Conservation (phyloP, 805 yeast species). For the Ogataea trehaloabstinens region DNA sequence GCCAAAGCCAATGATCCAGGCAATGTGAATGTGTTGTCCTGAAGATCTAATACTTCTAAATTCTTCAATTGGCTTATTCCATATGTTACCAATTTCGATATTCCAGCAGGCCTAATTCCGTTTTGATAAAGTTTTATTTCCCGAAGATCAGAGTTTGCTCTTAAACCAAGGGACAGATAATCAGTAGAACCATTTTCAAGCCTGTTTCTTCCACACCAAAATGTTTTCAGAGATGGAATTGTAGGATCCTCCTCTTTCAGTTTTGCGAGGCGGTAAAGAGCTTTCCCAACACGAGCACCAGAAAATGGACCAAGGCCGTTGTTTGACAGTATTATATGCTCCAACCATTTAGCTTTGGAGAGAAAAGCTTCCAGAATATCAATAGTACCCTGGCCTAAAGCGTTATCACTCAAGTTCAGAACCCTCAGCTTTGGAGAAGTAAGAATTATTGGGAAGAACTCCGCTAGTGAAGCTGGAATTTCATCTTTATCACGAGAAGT, state of each 20-base stretch:
- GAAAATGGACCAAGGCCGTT: slow-evolving; percentile 99
- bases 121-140: slow-evolving; percentile 82
- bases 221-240: slow-evolving; percentile 65
- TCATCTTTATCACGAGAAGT: slow-evolving; percentile 95
- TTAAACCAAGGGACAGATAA: slow-evolving; percentile 80
- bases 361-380: slow-evolving; percentile 82
- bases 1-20: slow-evolving; percentile 67
- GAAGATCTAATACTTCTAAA: slow-evolving; percentile 75
- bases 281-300: slow-evolving; percentile 89
- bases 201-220: slow-evolving; percentile 96
- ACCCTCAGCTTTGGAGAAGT: slow-evolving; percentile 66
- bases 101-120: slow-evolving; percentile 95
- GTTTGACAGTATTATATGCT: slow-evolving; percentile 85
- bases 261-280: slow-evolving; percentile 73
- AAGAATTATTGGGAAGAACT: slow-evolving; percentile 70
- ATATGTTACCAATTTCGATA: slow-evolving; percentile 64
- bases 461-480: slow-evolving; percentile 78
- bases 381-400: slow-evolving; percentile 93
- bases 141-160: slow-evolving; percentile 65
- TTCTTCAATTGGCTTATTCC: slow-evolving; percentile 66
- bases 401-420: slow-evolving; percentile 88
- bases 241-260: slow-evolving; percentile 30
- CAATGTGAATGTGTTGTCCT: slow-evolving; percentile 90
- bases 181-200: slow-evolving; percentile 92
- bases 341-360: slow-evolving; percentile 70